Percentiles rank a stretch among this genome's conserved stretches.
These are phyloP conservation scores for Coemansia sp. DNA, from an alignment of 192 early-diverging fungal species.

Conservation along the genomic window DNA sequence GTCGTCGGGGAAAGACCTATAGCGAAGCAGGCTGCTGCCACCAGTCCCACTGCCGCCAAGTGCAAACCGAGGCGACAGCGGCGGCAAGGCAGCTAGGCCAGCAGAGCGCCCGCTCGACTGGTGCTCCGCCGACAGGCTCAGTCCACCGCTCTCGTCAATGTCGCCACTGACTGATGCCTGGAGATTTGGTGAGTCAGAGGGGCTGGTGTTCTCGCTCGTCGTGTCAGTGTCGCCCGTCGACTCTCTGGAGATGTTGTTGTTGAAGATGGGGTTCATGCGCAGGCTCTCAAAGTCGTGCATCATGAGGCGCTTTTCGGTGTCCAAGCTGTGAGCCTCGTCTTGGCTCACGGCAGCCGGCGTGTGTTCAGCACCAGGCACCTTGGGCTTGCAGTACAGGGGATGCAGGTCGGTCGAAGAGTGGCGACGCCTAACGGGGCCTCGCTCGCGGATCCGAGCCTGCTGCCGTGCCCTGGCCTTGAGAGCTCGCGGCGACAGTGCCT, in stretches of 20 bases:
- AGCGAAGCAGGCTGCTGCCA: constrained; percentile 32
- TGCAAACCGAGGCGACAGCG: neutral
- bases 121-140: neutral
- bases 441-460: constrained; percentile 44
- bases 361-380: constrained; percentile 7
- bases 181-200: neutral
- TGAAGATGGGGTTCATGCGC: constrained; percentile 48
- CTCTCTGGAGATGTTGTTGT: constrained; percentile 10
- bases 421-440: constrained; percentile 45
- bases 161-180: constrained; percentile 15
- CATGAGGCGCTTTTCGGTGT: constrained; percentile 28
- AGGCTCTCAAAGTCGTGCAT: constrained; percentile 31
- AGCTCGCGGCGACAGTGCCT: constrained; percentile 86
- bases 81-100: neutral
- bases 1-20: constrained; percentile 27
- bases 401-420: constrained; percentile 58
- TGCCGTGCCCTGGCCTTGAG: constrained; percentile 72
- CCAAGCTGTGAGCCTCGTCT: constrained; percentile 42
- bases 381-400: constrained; percentile 26
- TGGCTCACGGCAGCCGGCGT: constrained; percentile 15
- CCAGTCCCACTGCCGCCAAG: constrained; percentile 11
- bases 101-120: neutral
- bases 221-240: constrained; percentile 26
- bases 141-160: neutral
- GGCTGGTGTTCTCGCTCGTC: constrained; percentile 9